Base-by-base conservation (phyloP, 2,329 filamentous ascomycete species). In the Aspergillus phoenicis region DNA sequence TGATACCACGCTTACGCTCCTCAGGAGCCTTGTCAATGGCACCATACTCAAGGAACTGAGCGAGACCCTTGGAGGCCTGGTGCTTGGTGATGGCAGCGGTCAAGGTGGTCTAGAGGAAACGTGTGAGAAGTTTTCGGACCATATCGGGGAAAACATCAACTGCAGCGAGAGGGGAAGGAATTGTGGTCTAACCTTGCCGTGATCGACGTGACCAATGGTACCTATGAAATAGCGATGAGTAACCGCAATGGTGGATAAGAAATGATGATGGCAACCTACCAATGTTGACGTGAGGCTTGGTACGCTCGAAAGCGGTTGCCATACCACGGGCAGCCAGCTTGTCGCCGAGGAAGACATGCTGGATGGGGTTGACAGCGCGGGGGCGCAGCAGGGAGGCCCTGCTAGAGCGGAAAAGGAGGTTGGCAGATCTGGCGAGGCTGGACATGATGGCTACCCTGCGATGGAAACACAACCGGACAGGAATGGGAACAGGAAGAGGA, bases 1-100 rank as follows among this genome's bases (percentile, higher is more conserved):
- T 99, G 82, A 99, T 99, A 89, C 95, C 95, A 87, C 95, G 94
- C 87, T 98, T 98, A 77, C 95, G 91, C 87, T 99, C 95, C 83
- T 99, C 95, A 68, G 95, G 95, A 58, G 95, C 95, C 85, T 98
- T 99, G 84, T 99, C 95, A 78, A 99, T 99, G 75, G 95, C 84
- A 77, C 91, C 93, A 85, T 99, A 99, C 59, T 98, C 95, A 77
- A 98, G 89, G 84, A 95, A 99, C 82, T 83, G 93, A 77, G 95
- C 95, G 72, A 91, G 84, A 66, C 95, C 94, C 85, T 97, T 97
- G 76, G 94, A 91, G 71, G 95, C 88, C 81, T 98, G 95, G 78
- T 94, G 87, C 85, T 99, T 99, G 75, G 95, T 99, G 83, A 99
- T 99, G 76, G 95, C 95, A 67, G 95, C 95, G 71, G 95, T 98